Evolutionary conservation across 805 yeast species (phyloP), one percentile per base, ranked within the genome.

Genomic region (Saccharomycopsis sp.): DNA sequence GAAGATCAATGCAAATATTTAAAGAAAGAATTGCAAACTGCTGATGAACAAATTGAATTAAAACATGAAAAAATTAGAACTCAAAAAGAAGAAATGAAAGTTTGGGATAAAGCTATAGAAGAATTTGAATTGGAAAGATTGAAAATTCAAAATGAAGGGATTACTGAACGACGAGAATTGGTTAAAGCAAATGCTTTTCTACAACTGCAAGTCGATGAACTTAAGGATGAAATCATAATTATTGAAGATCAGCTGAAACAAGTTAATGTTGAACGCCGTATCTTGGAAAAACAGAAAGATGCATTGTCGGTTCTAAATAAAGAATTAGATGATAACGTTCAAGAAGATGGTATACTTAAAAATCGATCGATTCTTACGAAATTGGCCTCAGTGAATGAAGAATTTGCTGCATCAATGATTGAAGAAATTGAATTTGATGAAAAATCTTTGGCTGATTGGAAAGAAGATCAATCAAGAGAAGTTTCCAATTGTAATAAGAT

Each of bases 1-100:
- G 52, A 49, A 26, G 48, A 49, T 5, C 45, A 43, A 20, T 24
- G 31, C 4, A 34, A 47, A 13, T 43, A 23, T 35, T 37, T 42
- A 8, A 34, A 23, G 16, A 42, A 46, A 20, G 52, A 49, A 13
- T 36, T 47, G 26, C 33, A 38, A 19, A 7, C 24, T 23, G 35
- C 41, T 19, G 47, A 41, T 21, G 20, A 8, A 14, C 36, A 31
- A 13, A 34, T 43, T 9, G 32, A 9, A n/a, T 33, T 3, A 11
- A 35, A 29, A 11, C 29, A 38, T 14, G 26, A 28, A 38, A 40
- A 32, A 6, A 35, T 40, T 16, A 24, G 22, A 26, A 24, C 8
- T 4, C 43, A 41, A 24, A 23, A 38, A 11, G 35, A 26, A 11
- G 41, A 44, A 27, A 34, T 48, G 22, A 37, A 40, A 24, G 21